Conservation (phyloP, 2,329 filamentous ascomycete genomes). For the Rasamsonia emersonii region DNA sequence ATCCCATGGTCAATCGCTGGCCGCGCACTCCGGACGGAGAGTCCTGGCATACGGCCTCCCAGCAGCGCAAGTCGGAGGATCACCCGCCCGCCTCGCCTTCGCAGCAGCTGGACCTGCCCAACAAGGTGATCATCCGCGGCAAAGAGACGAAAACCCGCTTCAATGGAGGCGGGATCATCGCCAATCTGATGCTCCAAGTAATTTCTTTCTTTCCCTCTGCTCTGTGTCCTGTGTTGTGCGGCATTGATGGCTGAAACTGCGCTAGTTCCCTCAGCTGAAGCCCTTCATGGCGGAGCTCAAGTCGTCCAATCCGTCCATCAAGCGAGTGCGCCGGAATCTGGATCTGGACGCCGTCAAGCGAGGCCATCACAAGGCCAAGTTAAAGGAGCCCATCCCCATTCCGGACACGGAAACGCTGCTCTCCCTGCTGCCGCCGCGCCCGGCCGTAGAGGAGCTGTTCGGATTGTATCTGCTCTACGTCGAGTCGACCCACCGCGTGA, state of each 20-base stretch:
- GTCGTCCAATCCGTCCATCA: constrained; percentile 26
- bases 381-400: constrained; percentile 21
- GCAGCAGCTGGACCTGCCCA: constrained; percentile 24
- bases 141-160: constrained; percentile 33
- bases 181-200: constrained; percentile 33
- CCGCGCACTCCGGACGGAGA: neutral
- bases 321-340: constrained; percentile 25
- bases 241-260: neutral
- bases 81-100: constrained; percentile 19
- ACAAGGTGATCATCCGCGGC: constrained; percentile 28
- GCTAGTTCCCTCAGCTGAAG: constrained; percentile 30
- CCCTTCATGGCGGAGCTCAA: constrained; percentile 30
- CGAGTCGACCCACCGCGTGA: constrained; percentile 31
- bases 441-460: constrained; percentile 29
- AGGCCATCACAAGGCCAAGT: constrained; percentile 21
- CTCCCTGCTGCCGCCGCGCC: constrained; percentile 25
- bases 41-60: neutral
- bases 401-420: constrained; percentile 22
- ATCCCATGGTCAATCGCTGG: constrained; percentile 2
- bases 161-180: constrained; percentile 31
- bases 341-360: constrained; percentile 24
- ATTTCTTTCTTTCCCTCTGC: constrained; percentile 5
- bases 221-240: neutral
- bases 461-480: constrained; percentile 31
- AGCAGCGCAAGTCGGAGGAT: constrained; percentile 7